Percentiles rank a stretch among this genome's conserved stretches.
phyloP scores from a whole-genome alignment of 2,329 filamentous ascomycete genomes.

The Cladosporium colombiae region DNA sequence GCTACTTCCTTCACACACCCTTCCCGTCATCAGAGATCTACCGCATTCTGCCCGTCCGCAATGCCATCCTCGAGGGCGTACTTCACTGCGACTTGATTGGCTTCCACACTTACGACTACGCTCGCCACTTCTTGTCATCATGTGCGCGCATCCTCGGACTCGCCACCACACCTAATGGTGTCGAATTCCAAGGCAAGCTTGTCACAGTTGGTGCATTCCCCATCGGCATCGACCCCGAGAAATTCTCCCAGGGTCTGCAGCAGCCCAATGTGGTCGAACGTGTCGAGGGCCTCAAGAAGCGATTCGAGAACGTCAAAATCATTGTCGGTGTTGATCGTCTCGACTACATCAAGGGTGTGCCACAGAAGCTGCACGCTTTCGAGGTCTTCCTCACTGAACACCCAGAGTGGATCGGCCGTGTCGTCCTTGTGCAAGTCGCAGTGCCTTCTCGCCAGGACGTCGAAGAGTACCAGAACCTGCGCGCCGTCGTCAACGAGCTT shows the following conservation, averaged over 20 bases:
- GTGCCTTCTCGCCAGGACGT: slow-evolving; percentile 94
- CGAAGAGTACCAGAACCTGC: slow-evolving; percentile 95
- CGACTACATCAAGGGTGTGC: slow-evolving; percentile 98
- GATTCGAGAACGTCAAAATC: slow-evolving; percentile 93
- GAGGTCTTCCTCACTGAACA: slow-evolving; percentile 97
- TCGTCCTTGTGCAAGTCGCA: slow-evolving; percentile 92
- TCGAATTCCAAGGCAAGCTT: slow-evolving; percentile 85
- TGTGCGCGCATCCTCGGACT: slow-evolving; percentile 87
- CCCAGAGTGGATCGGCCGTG: slow-evolving; percentile 96
- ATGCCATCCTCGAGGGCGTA: slow-evolving; percentile 82
- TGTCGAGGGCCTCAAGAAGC: slow-evolving; percentile 79
- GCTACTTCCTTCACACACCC: slow-evolving; percentile 96
- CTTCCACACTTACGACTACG: slow-evolving; percentile 99
- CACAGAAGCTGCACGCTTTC: slow-evolving; percentile 93
- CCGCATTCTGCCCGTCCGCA: slow-evolving; percentile 87
- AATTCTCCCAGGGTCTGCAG: slow-evolving; percentile 86
- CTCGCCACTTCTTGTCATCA: slow-evolving; percentile 93
- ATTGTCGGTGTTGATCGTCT: slow-evolving; percentile 96
- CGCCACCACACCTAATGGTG: slow-evolving; percentile 85
- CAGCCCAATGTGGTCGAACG: slow-evolving; percentile 84
- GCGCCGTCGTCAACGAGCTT: slow-evolving; percentile 93
- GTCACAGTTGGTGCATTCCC: slow-evolving; percentile 94
- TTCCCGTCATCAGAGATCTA: slow-evolving; percentile 98
- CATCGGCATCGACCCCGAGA: slow-evolving; percentile 96
- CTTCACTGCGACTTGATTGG: slow-evolving; percentile 93